Conservation (phyloP, 176 grass and related monocot species). For the Paspalum notatum region DNA sequence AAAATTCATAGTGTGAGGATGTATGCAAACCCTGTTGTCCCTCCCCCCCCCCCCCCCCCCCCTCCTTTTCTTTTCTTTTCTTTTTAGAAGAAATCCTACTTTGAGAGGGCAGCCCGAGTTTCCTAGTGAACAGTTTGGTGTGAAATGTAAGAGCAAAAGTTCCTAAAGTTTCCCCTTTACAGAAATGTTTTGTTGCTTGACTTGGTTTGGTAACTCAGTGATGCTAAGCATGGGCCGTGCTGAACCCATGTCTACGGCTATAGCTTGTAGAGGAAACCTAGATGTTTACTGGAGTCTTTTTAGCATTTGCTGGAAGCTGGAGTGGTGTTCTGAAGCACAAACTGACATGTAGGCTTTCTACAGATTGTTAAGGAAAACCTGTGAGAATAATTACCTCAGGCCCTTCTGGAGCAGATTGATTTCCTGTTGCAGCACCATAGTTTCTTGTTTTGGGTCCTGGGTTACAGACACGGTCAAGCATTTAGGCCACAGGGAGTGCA, state of each 20-base stretch:
- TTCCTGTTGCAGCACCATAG: slow-evolving; percentile 74
- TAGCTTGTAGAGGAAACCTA: not conserved
- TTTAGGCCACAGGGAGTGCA: not conserved
- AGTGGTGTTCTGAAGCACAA: not conserved
- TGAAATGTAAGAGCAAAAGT: not conserved
- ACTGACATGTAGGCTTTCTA: not conserved
- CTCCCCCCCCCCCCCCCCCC: no score
- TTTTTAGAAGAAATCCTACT: not conserved
- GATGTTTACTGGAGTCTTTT: not conserved
- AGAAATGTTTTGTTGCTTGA: slow-evolving; percentile 29
- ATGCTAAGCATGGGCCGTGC: not conserved
- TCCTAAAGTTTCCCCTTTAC: not conserved
- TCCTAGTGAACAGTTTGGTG: not conserved
- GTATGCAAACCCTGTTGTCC: not conserved
- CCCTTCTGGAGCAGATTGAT: slow-evolving; percentile 84
- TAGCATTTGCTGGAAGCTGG: not conserved
- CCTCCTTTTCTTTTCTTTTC: not conserved
- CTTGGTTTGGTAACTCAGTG: not conserved
- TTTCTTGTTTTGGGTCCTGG: slow-evolving; percentile 76
- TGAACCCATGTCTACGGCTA: not conserved
- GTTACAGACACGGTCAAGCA: slow-evolving; percentile 32
- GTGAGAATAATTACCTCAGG: slow-evolving; percentile 53
- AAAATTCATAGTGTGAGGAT: not conserved
- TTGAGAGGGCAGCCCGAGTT: not conserved
- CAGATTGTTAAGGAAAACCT: not conserved